These are phyloP conservation scores for Picea sitchensis DNA, from an alignment of 75 land plant genomes.

Conservation along the genomic window DNA sequence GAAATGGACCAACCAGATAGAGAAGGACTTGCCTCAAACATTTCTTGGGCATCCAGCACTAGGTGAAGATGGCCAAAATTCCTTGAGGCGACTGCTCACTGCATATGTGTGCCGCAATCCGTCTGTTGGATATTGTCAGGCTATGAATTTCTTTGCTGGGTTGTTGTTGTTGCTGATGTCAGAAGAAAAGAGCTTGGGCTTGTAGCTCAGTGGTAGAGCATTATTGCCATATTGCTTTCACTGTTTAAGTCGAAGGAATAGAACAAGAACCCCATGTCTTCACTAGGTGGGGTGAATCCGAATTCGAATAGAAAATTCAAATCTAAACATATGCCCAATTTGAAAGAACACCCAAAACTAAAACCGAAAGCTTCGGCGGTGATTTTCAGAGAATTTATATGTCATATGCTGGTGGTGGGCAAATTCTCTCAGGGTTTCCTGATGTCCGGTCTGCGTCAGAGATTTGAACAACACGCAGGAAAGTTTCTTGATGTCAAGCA, in stretches of 20 bases:
- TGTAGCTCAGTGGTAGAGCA: too few species aligned
- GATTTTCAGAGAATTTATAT: neutral
- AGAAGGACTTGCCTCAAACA: conserved; percentile 96
- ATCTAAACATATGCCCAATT: too few species aligned
- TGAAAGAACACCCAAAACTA: too few species aligned
- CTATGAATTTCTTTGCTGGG: conserved; percentile 1
- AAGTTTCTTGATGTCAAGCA: conserved; percentile 6
- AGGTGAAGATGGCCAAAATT: conserved; percentile 91
- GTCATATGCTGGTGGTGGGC: neutral
- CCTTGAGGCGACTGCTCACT: conserved; percentile 86
- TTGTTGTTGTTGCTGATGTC: too few species aligned
- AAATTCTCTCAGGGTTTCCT: neutral
- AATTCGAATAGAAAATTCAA: too few species aligned
- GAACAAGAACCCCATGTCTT: too few species aligned
- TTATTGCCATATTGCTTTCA: too few species aligned
- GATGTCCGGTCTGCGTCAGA: neutral
- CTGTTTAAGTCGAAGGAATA: too few species aligned
- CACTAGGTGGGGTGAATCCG: too few species aligned
- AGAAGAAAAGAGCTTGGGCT: too few species aligned
- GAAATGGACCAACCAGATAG: conserved; percentile 95
- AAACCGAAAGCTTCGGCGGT: too few species aligned
- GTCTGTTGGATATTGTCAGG: conserved; percentile 97
- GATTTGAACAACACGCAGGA: neutral
- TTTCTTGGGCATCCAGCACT: conserved; percentile 96
- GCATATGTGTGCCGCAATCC: conserved; percentile 98